These are phyloP conservation scores for Penicillium nordicum DNA, from an alignment of 2,329 filamentous ascomycete genomes.

Conservation along the genomic window DNA sequence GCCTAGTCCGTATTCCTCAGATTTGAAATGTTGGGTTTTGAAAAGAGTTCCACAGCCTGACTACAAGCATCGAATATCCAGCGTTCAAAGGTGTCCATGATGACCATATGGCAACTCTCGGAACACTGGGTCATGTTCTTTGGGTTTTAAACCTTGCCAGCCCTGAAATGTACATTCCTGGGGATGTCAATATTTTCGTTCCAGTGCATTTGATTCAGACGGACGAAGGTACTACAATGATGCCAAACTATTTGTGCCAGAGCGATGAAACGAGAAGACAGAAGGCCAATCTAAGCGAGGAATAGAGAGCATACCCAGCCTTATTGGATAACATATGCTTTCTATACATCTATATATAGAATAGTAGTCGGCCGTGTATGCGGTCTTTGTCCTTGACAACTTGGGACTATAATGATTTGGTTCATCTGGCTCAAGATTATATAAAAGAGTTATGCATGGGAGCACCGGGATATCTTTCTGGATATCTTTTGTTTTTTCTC, in stretches of 20 bases:
- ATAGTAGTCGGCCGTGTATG: neutral
- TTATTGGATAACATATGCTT: neutral
- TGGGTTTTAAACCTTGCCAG: no score
- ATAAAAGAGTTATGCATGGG: neutral
- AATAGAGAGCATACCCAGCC: no score
- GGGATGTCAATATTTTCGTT: constrained; percentile 18
- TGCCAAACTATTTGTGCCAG: constrained; percentile 30
- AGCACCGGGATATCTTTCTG: neutral
- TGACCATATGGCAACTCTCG: no score
- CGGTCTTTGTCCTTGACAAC: neutral
- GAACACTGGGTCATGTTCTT: no score
- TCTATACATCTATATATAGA: neutral
- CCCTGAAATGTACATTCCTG: constrained; percentile 15
- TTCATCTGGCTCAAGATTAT: neutral
- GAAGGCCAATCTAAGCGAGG: neutral
- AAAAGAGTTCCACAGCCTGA: no score
- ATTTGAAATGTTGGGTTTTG: no score
- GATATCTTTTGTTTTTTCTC: neutral
- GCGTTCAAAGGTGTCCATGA: no score
- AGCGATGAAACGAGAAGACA: constrained; percentile 27
- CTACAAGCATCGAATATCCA: no score
- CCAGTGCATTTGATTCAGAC: constrained; percentile 26
- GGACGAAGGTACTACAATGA: constrained; percentile 20
- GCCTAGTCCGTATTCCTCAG: no score
- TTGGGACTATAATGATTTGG: neutral